Evolutionary conservation across 306 rosid species (phyloP).

Genomic region (Cucurbita maxima): DNA sequence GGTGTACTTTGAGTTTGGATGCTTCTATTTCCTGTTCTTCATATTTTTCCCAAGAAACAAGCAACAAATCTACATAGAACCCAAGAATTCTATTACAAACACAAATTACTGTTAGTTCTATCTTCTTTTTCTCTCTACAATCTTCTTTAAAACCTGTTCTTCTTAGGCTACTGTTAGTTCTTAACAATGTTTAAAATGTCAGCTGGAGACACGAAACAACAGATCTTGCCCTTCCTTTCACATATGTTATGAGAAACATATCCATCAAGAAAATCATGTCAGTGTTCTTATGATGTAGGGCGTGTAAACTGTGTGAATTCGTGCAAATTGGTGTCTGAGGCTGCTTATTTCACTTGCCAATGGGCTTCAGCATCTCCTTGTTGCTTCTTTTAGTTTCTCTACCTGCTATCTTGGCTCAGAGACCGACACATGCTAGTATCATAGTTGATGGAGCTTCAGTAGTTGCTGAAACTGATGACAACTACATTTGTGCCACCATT

Average conservation of each 20-base stretch:
- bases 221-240: neutral
- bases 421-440: constrained; percentile 25
- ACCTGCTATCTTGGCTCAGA: constrained; percentile 29
- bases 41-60: neutral
- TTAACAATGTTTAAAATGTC: neutral
- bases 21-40: neutral
- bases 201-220: neutral
- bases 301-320: neutral
- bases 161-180: neutral
- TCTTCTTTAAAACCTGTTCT: neutral
- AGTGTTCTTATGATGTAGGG: neutral
- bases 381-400: constrained; percentile 41
- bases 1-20: neutral
- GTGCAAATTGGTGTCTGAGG: neutral
- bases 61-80: neutral
- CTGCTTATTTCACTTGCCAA: constrained; percentile 17
- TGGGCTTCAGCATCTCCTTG: constrained; percentile 37
- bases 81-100: neutral
- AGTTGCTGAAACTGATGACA: constrained; percentile 49
- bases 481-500: constrained; percentile 82
- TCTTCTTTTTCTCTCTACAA: neutral
- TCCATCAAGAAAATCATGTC: neutral
- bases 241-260: neutral
- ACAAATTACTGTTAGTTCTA: neutral
- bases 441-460: constrained; percentile 37